phyloP scores from a whole-genome alignment of 2,329 filamentous ascomycete species.

The Colletotrichum lindemuthianum region DNA sequence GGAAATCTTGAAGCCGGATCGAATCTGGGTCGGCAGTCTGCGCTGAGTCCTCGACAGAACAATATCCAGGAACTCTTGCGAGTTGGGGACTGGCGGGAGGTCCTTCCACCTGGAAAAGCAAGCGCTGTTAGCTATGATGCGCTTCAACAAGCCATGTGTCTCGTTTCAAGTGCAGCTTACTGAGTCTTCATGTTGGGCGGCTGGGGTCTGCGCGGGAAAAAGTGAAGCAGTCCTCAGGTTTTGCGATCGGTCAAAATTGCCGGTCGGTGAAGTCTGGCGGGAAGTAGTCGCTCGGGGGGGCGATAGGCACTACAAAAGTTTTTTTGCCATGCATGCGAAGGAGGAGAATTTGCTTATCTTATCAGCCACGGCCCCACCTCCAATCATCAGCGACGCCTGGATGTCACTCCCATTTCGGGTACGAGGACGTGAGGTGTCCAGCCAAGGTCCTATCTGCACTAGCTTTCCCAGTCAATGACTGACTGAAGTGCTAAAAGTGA shows the following conservation, averaged over 20 bases:
- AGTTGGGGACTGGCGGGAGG: slow-evolving; percentile 88
- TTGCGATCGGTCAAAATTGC: slow-evolving; percentile 31
- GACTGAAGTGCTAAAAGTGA: background rate
- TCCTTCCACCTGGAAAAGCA: slow-evolving; percentile 67
- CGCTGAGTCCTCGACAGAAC: slow-evolving; percentile 93
- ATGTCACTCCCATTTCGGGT: slow-evolving; percentile 1
- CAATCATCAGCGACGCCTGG: slow-evolving; percentile 1
- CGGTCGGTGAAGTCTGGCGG: slow-evolving; percentile 21
- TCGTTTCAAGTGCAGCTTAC: background rate
- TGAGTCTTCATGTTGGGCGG: slow-evolving; percentile 37
- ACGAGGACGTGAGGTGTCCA: too few relatives aligned
- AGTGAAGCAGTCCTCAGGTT: slow-evolving; percentile 34
- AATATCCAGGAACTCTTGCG: slow-evolving; percentile 97
- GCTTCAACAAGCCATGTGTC: background rate
- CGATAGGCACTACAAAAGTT: slow-evolving; percentile 33
- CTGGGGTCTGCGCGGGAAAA: slow-evolving; percentile 25
- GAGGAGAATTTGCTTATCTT: slow-evolving; percentile 39
- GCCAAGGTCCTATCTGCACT: too few relatives aligned
- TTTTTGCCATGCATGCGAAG: slow-evolving; percentile 27
- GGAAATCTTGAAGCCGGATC: slow-evolving; percentile 92
- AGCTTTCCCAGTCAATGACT: too few relatives aligned
- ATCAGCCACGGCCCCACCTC: slow-evolving; percentile 32
- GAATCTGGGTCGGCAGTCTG: slow-evolving; percentile 93
- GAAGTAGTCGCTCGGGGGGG: slow-evolving; percentile 21
- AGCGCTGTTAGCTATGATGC: slow-evolving; percentile 8